A percentile compares a stretch with the other conserved stretches of the same genome.
phyloP scores from a whole-genome alignment of 345 rosid genomes.

The Jatropha curcas region DNA sequence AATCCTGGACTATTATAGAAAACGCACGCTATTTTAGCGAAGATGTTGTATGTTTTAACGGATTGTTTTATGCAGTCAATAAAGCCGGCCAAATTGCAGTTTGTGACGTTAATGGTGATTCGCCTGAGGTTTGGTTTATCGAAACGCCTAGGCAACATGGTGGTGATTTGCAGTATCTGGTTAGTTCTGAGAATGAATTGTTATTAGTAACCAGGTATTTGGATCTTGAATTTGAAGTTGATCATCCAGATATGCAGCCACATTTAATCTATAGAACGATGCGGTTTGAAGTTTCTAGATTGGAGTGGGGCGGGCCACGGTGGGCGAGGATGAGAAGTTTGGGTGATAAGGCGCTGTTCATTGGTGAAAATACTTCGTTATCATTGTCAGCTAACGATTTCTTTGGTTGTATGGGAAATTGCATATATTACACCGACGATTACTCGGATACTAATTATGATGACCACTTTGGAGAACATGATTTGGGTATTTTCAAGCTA shows the following conservation, averaged over 20 bases:
- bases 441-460: constrained; percentile 44
- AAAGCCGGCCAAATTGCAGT: constrained; percentile 39
- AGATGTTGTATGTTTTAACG: constrained; percentile 45
- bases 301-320: constrained; percentile 27
- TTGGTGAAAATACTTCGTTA: constrained; percentile 52
- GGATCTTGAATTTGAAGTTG: constrained; percentile 28
- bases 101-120: constrained; percentile 35
- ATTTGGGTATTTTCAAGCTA: constrained; percentile 53
- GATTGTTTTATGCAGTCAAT: constrained; percentile 46
- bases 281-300: constrained; percentile 44
- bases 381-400: constrained; percentile 46
- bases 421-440: constrained; percentile 58
- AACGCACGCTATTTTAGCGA: constrained; percentile 34
- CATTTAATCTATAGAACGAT: constrained; percentile 37
- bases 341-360: constrained; percentile 43
- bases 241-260: constrained; percentile 11
- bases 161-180: constrained; percentile 64
- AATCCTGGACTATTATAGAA: constrained; percentile 39
- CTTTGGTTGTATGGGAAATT: constrained; percentile 43
- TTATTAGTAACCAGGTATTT: constrained; percentile 42
- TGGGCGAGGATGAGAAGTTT: constrained; percentile 45
- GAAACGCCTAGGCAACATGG: constrained; percentile 23
- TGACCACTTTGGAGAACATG: constrained; percentile 38
- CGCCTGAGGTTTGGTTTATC: constrained; percentile 35
- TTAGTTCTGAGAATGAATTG: constrained; percentile 44